A percentile compares a stretch with the other conserved stretches of the same genome.
phyloP scores from a whole-genome alignment of 345 rosid genomes.

The Eucalyptus sideroxylon region DNA sequence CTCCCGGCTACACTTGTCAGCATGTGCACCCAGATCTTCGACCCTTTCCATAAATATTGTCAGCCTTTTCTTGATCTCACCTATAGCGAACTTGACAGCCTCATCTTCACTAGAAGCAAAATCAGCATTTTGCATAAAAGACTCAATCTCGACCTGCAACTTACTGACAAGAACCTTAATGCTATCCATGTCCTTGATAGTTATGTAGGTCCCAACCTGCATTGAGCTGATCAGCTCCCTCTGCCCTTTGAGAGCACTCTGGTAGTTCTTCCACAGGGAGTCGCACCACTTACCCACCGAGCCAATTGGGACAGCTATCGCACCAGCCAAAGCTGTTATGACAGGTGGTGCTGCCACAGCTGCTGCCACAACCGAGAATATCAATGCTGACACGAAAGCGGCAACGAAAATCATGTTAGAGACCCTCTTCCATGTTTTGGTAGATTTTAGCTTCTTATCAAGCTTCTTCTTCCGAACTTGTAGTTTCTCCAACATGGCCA shows the following conservation, averaged over 20 bases:
- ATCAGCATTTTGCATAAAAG: slow-evolving; percentile 34
- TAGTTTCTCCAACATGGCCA: slow-evolving; percentile 37
- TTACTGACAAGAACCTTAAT: slow-evolving; percentile 41
- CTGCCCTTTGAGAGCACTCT: slow-evolving; percentile 42
- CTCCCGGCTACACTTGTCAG: slow-evolving; percentile 57
- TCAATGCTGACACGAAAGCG: slow-evolving; percentile 56
- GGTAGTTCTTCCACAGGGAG: slow-evolving; percentile 49
- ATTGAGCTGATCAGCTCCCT: slow-evolving; percentile 34
- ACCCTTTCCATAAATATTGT: slow-evolving; percentile 38
- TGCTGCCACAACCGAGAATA: slow-evolving; percentile 86
- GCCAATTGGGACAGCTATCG: slow-evolving; percentile 55
- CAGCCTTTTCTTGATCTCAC: slow-evolving; percentile 72
- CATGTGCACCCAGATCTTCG: slow-evolving; percentile 48
- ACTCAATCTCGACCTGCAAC: slow-evolving; percentile 47
- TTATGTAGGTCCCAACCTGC: slow-evolving; percentile 31
- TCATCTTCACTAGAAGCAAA: slow-evolving; percentile 47
- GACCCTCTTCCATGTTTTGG: slow-evolving; percentile 70
- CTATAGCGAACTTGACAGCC: slow-evolving; percentile 46
- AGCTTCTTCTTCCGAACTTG: slow-evolving; percentile 37
- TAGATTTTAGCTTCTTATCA: slow-evolving; percentile 43
- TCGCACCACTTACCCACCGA: slow-evolving; percentile 77
- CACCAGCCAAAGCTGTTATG: slow-evolving; percentile 56
- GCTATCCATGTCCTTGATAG: slow-evolving; percentile 57
- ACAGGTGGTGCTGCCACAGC: slow-evolving; percentile 76
- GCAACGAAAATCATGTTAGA: slow-evolving; percentile 66